Base-by-base conservation (phyloP, 768 basidiomycete species). In the Lactarius sanguifluus region DNA sequence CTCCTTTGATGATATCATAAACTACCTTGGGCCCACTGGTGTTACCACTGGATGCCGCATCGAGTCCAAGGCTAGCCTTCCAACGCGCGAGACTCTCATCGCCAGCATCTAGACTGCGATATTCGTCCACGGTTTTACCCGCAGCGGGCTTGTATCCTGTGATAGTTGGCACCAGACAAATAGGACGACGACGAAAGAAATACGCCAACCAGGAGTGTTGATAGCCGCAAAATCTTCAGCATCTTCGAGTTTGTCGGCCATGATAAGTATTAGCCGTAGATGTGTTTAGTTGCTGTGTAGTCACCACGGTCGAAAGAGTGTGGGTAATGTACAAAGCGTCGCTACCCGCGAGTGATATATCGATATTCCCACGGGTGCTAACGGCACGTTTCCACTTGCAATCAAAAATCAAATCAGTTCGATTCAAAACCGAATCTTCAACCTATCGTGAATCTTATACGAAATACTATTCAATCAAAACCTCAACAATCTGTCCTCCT, bases 81-180 rank as follows among this genome's bases (percentile, higher is more conserved):
- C 96, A 98, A 69, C 94, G 88, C 38, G 90, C 88, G 72, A 98
- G 83, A 76, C 92, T 94, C 78, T 97, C 96, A 75, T 98, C 96
- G 68, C 91, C 82, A 36, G 90, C 88, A 78, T 97, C 96, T 54
- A 96, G 85, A 45, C 87, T 78, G 30, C 92, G 90, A 55, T 93
- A 92, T 75, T 96, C 92, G 30, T 92, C 92, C 15, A 90, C 79
- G 55, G 83, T 82, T 80, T 92, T 92, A 38, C 81, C 84, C 64
- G 82, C 86, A 41, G 79, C 75, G 43, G 84, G 85, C 77, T 89
- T 93, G 81, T 93, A 94, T 65, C 92, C 92, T 92, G 71, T 23
- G 15, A 25, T 8, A n/a, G 28, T 34, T 56, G 32, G 23, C 6
- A 59, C 61, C 40, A 64, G 61, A 64, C 25, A 38, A 15, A 47